A percentile compares a stretch with the other conserved stretches of the same genome.
phyloP scores from a whole-genome alignment of 2,329 filamentous ascomycete species.

The Aureobasidium pullulans region DNA sequence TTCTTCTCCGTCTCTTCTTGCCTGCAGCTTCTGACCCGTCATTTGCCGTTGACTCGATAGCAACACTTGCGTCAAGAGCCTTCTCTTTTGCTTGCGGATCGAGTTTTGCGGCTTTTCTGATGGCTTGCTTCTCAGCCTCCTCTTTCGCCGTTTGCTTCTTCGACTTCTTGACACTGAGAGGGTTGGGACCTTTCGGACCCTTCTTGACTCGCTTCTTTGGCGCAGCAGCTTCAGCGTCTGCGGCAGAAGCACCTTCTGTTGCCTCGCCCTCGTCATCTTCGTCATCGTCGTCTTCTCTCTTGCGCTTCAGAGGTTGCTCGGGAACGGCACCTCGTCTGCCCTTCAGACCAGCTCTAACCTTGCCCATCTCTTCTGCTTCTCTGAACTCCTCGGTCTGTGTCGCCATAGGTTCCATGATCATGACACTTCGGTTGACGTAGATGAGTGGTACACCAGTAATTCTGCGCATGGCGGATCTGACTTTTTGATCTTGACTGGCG shows the following conservation, averaged over 20 bases:
- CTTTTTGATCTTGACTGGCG: constrained; percentile 61
- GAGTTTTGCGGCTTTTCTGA: constrained; percentile 21
- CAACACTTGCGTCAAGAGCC: constrained; percentile 13
- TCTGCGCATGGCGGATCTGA: constrained; percentile 56
- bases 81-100: constrained; percentile 23
- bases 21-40: constrained; percentile 16
- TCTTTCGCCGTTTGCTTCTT: constrained; percentile 41
- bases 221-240: constrained; percentile 27
- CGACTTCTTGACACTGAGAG: constrained; percentile 61
- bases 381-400: constrained; percentile 55
- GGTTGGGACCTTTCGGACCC: constrained; percentile 64
- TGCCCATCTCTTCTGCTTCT: constrained; percentile 62
- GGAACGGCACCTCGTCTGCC: constrained; percentile 18
- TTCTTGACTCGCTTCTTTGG: constrained; percentile 49
- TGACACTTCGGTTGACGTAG: constrained; percentile 71
- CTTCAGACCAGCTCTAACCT: constrained; percentile 63
- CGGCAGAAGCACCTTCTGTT: constrained; percentile 35
- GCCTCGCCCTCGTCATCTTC: constrained; percentile 24
- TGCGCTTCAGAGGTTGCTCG: constrained; percentile 23
- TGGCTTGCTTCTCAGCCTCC: constrained; percentile 15
- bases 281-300: constrained; percentile 22
- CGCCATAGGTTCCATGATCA: constrained; percentile 74
- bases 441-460: constrained; percentile 68
- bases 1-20: constrained; percentile 23
- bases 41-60: not conserved